Base-by-base conservation (phyloP, 2,329 filamentous ascomycete species). In the Massarina eburnea region DNA sequence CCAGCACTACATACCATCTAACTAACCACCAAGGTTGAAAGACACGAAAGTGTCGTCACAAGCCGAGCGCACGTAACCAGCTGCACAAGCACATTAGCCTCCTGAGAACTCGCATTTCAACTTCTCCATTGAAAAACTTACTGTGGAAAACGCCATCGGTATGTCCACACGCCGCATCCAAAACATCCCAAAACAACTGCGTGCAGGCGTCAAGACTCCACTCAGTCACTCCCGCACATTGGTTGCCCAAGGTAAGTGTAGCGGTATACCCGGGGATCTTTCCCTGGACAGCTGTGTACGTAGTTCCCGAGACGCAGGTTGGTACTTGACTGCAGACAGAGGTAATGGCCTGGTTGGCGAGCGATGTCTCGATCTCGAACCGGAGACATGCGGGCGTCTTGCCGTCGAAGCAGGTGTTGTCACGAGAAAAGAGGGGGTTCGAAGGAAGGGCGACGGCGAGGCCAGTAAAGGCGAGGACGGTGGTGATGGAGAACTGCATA, bases 21-120 rank as follows among this genome's bases (percentile, higher is more conserved):
- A 32, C 41, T 41, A 48, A 32, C 41, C 45, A 22, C 45, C 45
- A 36, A 48, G 27, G 21, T 48, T 48, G 32, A 48, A 44, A 21
- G 41, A 44, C 12, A 48, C 26, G 20, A 35, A 48, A 3, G 35
- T 40, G 24, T 22, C 20, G 35, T 48, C 45, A n/a, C 45, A 48
- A 26, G 26, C 26, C 15, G 41, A 30, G 8, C 22, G 18, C 19
- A 17, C 22, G 14, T 38, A 41, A 8, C 35, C 36, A 30, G 43
- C 45, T 48, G 19, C 18, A 2, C 15, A n/a, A n/a, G n/a, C 3
- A 22, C 29, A 26, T 38, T 24, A 36, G n/a, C 41, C 15, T 34
- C 32, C 19, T n/a, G 4, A 14, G 15, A 3, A 3, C 19, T 18
- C 9, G 7, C 20, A 26, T n/a, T 38, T 12, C 20, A 19, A 9